Evolutionary conservation across 2,329 filamentous ascomycete genomes (phyloP), one percentile per base, ranked within the genome.

Genomic region (Aspergillus sp.): DNA sequence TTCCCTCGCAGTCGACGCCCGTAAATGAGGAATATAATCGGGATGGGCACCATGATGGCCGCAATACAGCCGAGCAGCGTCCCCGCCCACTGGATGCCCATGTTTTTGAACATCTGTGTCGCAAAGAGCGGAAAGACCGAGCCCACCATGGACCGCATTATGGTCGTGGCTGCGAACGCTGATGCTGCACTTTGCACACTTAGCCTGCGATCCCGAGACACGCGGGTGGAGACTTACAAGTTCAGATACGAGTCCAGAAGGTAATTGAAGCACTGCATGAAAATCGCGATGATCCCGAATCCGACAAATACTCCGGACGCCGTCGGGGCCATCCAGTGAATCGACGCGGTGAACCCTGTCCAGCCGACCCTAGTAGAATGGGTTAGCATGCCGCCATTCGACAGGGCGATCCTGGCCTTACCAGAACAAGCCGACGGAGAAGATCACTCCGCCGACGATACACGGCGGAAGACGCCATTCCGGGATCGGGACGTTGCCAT

Each of bases 291-390:
- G 5, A 50, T 27, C 3, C 48, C 47, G 24, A 51, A 50, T 1
- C 48, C 48, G 3, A 45, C 40, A 4, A 47, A 8, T 2, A 49
- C 36, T 1, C 47, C 44, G 4, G 45, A 32, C 4, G 43, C 36
- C 4, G 42, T 47, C 5, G 48, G 47, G 1, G 36, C 44, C 36
- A 49, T 44, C 47, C 47, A 51, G 33, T 48, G 45, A 10, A 49
- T 40, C 3, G 39, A 39, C 4, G 30, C 28, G 4, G 28, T 36
- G 22, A 33, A 47, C 0, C 47, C 47, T 1, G 47, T 42, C 48
- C 48, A 51, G 6, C 48, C 48, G 11, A 51, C 49, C 47, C 47
- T 47, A n/a, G 13, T 8, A 10, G 11, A n/a, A n/a, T 11, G 11
- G 8, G 19, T 39, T 17, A 40, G 34, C 7, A 22, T 8, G 5